Conservation (phyloP, 768 basidiomycete species). For the Crassisporium funariophilum region DNA sequence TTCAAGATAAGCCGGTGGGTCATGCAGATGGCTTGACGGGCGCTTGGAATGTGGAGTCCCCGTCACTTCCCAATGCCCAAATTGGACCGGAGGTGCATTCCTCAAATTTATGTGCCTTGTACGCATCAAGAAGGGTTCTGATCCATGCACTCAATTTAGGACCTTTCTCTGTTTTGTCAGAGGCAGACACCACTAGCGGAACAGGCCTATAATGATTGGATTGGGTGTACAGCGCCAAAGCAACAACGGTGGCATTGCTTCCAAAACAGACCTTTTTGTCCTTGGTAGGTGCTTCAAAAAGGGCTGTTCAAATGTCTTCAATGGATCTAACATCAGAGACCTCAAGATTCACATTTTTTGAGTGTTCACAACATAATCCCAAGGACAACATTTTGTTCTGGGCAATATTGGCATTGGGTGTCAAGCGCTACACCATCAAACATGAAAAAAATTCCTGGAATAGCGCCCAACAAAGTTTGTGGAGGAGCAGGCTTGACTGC, state of each 20-base stretch:
- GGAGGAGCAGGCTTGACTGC: background rate
- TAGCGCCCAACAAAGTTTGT: background rate
- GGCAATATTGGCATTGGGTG: background rate
- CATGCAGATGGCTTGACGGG: constrained; percentile 16
- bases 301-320: background rate
- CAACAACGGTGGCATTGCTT: background rate
- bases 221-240: background rate
- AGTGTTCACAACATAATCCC: background rate
- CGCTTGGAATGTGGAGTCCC: constrained; percentile 16
- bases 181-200: background rate
- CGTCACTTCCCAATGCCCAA: constrained; percentile 20
- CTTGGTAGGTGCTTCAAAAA: background rate
- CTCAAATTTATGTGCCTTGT: background rate
- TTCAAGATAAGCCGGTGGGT: background rate
- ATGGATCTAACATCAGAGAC: background rate
- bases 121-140: background rate
- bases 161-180: background rate
- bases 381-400: background rate
- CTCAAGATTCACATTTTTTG: background rate
- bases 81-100: constrained; percentile 12
- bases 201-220: background rate
- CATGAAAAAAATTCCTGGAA: background rate
- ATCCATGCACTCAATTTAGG: background rate
- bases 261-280: background rate
- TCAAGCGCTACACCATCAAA: background rate